These are phyloP conservation scores for Nephelium lappaceum DNA, from an alignment of 345 rosid species.

Conservation along the genomic window DNA sequence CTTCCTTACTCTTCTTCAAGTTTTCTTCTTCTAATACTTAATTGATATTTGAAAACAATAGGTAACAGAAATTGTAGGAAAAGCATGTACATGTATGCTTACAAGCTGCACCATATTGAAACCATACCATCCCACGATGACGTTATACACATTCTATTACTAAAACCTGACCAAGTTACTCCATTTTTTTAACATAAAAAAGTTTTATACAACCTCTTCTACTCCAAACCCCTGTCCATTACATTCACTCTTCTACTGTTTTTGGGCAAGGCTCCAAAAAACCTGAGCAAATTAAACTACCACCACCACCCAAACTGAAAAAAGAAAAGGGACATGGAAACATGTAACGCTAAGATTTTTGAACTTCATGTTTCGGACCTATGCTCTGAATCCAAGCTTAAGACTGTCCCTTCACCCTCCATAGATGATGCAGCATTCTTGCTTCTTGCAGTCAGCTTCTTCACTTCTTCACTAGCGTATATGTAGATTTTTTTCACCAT, in stretches of 20 bases:
- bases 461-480: constrained; percentile 56
- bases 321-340: constrained; percentile 12
- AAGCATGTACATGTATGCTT: constrained; percentile 19
- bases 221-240: not conserved
- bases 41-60: not conserved
- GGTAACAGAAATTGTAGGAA: constrained; percentile 8
- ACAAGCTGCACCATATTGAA: constrained; percentile 26
- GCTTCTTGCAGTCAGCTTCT: constrained; percentile 48
- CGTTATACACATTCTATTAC: constrained; percentile 32
- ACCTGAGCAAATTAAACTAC: constrained; percentile 27
- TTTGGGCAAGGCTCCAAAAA: constrained; percentile 26
- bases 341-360: constrained; percentile 4
- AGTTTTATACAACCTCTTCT: not conserved
- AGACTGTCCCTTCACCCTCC: constrained; percentile 35
- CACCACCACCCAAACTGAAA: constrained; percentile 12
- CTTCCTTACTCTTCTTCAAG: not conserved
- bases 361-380: constrained; percentile 28
- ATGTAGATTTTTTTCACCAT: constrained; percentile 72
- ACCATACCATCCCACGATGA: constrained; percentile 25
- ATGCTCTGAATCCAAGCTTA: constrained; percentile 51
- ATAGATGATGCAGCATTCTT: constrained; percentile 36
- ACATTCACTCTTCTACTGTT: constrained; percentile 12
- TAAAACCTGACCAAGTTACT: constrained; percentile 20
- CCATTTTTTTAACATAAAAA: not conserved
- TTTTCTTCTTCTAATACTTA: not conserved